A percentile compares a stretch with the other conserved stretches of the same genome.
phyloP scores from a whole-genome alignment of 2,329 filamentous ascomycete species.

The Hymenoscyphus scutula region DNA sequence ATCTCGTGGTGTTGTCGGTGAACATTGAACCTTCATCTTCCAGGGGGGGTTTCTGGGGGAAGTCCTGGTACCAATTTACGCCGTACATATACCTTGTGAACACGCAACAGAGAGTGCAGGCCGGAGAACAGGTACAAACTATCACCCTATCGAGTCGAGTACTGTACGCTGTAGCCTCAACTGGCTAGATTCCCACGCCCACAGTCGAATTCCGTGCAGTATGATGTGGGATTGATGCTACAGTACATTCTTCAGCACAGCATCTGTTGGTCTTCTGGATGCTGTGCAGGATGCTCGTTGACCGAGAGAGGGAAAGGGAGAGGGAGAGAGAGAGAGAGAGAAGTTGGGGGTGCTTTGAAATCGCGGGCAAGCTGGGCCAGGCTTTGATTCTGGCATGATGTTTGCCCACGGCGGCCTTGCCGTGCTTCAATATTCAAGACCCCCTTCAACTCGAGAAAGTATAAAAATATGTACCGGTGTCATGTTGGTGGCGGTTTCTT shows the following conservation, averaged over 20 bases:
- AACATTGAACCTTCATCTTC: not conserved
- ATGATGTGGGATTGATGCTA: not conserved
- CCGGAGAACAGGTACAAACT: not conserved
- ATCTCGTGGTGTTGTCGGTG: conserved; percentile 1
- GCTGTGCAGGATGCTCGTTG: not conserved
- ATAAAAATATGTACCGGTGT: too few relatives aligned
- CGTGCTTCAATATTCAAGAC: not conserved
- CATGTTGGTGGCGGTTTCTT: not conserved
- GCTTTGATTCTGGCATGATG: not conserved
- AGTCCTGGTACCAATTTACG: not conserved
- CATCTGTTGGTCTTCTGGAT: not conserved
- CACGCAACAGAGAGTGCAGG: not conserved
- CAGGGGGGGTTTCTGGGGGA: not conserved
- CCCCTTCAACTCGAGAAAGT: too few relatives aligned
- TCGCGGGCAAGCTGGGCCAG: not conserved
- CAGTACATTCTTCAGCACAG: not conserved
- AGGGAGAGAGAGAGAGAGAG: too few relatives aligned
- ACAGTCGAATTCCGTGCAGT: not conserved
- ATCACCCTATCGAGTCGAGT: too few relatives aligned
- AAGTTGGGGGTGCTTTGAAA: not conserved
- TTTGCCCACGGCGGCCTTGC: not conserved
- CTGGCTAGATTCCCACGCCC: not conserved
- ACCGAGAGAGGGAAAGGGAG: too few relatives aligned
- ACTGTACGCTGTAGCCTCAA: too few relatives aligned
- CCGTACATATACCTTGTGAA: not conserved